Conservation (phyloP, 129 eudicot genomes). For the Artemisia tridentata region DNA sequence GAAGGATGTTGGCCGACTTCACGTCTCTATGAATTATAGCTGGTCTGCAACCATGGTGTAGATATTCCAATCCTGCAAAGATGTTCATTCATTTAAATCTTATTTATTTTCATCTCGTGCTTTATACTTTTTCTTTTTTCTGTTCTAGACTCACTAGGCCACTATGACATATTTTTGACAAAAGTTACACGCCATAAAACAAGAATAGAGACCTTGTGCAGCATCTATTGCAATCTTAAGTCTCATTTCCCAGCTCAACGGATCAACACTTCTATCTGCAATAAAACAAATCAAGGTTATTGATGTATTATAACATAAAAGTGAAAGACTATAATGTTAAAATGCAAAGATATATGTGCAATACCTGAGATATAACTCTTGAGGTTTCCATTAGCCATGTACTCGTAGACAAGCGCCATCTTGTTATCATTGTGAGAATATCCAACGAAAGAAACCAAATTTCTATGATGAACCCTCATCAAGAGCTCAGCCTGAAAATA, state of each 20-base stretch:
- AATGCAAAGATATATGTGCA: constrained; percentile 2
- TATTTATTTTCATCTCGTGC: background rate
- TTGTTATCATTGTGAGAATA: constrained; percentile 35
- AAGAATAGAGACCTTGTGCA: constrained; percentile 37
- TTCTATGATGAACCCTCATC: constrained; percentile 50
- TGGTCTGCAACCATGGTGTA: constrained; percentile 46
- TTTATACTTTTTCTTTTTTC: background rate
- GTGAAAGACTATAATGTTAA: background rate
- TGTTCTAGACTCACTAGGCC: too few relatives aligned
- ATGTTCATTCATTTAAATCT: constrained; percentile 1
- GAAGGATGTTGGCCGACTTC: constrained; percentile 44
- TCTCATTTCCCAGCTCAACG: constrained; percentile 41
- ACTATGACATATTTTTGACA: background rate
- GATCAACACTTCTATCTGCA: constrained; percentile 23
- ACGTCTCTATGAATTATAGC: constrained; percentile 47
- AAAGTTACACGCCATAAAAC: background rate
- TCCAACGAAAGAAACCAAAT: constrained; percentile 41
- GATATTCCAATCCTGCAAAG: constrained; percentile 41
- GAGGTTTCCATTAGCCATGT: constrained; percentile 45
- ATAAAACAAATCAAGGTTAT: background rate
- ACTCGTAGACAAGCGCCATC: constrained; percentile 48
- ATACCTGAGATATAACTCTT: constrained; percentile 38
- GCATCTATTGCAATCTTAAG: constrained; percentile 44
- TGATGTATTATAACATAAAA: too few relatives aligned
- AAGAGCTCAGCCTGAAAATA: constrained; percentile 42